phyloP scores from a whole-genome alignment of 2,329 filamentous ascomycete species.

The Onygenales sp. region DNA sequence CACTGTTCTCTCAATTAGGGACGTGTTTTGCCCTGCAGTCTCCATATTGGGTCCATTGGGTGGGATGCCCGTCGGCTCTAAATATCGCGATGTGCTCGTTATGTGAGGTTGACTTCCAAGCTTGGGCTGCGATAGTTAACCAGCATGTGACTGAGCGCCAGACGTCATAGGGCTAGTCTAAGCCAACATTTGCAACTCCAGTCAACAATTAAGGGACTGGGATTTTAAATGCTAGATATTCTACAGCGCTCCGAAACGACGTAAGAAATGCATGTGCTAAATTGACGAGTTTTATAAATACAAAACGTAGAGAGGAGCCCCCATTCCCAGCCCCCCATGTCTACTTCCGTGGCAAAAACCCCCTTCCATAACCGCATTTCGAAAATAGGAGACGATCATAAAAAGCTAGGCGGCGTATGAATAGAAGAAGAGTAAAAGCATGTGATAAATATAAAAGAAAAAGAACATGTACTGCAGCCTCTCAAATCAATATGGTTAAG shows the following conservation, averaged over 20 bases:
- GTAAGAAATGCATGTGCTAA: too few species aligned
- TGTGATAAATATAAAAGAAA: background rate
- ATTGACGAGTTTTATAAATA: background rate
- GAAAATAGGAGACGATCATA: background rate
- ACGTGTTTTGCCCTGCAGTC: conserved; percentile 1
- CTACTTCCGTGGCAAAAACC: background rate
- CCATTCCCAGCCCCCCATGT: background rate
- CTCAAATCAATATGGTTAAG: conserved; percentile 1
- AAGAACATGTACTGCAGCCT: background rate
- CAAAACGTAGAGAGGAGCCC: background rate
- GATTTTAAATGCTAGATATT: too few species aligned
- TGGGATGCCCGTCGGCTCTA: too few species aligned
- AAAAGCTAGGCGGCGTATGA: background rate
- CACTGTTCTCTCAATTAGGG: conserved; percentile 5
- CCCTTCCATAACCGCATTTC: background rate
- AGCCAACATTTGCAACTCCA: too few species aligned
- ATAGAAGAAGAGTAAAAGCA: background rate
- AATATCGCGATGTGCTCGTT: too few species aligned
- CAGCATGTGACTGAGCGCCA: too few species aligned
- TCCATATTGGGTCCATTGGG: background rate
- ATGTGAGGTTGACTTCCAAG: too few species aligned
- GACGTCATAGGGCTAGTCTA: too few species aligned
- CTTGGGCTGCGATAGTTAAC: too few species aligned
- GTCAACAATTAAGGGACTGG: too few species aligned
- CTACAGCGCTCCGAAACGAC: too few species aligned